These are phyloP conservation scores for Cutaneotrichosporon sp. DNA, from an alignment of 1,284 basidiomycete genomes.

Conservation along the genomic window DNA sequence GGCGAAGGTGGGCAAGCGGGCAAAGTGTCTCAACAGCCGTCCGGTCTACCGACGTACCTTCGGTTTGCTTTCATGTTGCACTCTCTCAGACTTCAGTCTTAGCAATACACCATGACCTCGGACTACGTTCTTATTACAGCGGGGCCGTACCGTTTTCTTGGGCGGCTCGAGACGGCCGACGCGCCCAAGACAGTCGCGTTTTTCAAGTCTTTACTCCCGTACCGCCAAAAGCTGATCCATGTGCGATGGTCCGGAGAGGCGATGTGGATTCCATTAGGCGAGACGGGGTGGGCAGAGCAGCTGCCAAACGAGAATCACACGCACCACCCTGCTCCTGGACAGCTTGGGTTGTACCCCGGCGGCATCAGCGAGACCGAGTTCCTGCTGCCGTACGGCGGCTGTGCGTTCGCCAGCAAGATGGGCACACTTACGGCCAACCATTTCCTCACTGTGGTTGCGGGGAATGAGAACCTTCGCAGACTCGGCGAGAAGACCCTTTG, in stretches of 20 bases:
- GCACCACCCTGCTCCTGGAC: slow-evolving; percentile 11
- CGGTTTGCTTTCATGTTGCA: no score
- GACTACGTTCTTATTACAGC: slow-evolving; percentile 13
- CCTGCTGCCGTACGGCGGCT: slow-evolving; percentile 15
- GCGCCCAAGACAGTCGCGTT: slow-evolving; percentile 14
- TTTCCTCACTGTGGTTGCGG: slow-evolving; percentile 16
- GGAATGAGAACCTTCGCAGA: slow-evolving; percentile 11
- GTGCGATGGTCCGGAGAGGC: slow-evolving; percentile 22
- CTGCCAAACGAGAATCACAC: slow-evolving; percentile 23
- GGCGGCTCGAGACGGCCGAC: slow-evolving; percentile 7
- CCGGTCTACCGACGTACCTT: background rate
- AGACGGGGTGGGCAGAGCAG: slow-evolving; percentile 3
- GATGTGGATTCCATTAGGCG: slow-evolving; percentile 21
- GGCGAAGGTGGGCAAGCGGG: no score
- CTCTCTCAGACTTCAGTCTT: no score
- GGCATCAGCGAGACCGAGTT: slow-evolving; percentile 21
- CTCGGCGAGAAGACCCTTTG: slow-evolving; percentile 18
- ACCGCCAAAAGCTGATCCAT: slow-evolving; percentile 17
- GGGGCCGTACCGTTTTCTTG: slow-evolving; percentile 11
- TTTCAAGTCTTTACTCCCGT: slow-evolving; percentile 18
- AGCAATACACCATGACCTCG: background rate
- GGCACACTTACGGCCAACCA: slow-evolving; percentile 18
- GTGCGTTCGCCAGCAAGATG: slow-evolving; percentile 17
- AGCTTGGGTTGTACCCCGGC: slow-evolving; percentile 18
- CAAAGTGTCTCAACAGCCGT: no score